These are phyloP conservation scores for Tulasnella sp. DNA, from an alignment of 768 basidiomycete genomes.

Conservation along the genomic window DNA sequence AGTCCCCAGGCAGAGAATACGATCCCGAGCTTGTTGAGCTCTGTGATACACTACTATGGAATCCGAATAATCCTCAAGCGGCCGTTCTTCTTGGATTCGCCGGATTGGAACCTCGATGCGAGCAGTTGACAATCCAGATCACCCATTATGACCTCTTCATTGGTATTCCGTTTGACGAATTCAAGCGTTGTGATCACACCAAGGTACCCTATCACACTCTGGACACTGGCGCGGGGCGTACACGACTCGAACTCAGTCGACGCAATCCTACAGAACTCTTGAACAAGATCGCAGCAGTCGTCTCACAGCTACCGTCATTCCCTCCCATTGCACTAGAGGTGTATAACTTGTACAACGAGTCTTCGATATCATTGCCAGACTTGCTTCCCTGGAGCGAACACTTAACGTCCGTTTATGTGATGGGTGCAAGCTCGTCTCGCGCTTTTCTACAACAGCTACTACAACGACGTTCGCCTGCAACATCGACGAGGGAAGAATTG, in stretches of 20 bases:
- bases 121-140: neutral
- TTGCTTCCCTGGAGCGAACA: neutral
- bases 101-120: no score
- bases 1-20: no score
- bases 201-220: no score
- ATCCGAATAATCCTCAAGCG: neutral
- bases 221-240: no score
- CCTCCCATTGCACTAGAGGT: neutral
- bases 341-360: accelerated
- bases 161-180: no score
- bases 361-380: neutral
- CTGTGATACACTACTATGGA: neutral
- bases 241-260: neutral
- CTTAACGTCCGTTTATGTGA: no score
- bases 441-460: no score
- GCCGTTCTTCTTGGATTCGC: neutral
- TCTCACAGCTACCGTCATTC: neutral
- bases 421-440: no score
- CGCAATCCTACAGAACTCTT: neutral
- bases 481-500: no score
- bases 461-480: no score
- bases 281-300: neutral
- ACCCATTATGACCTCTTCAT: neutral
- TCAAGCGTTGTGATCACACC: no score
- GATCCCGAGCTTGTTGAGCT: neutral